These are phyloP conservation scores for Tetrahymena malaccensis DNA, from an alignment of 73 alveolate species.

Conservation along the genomic window DNA sequence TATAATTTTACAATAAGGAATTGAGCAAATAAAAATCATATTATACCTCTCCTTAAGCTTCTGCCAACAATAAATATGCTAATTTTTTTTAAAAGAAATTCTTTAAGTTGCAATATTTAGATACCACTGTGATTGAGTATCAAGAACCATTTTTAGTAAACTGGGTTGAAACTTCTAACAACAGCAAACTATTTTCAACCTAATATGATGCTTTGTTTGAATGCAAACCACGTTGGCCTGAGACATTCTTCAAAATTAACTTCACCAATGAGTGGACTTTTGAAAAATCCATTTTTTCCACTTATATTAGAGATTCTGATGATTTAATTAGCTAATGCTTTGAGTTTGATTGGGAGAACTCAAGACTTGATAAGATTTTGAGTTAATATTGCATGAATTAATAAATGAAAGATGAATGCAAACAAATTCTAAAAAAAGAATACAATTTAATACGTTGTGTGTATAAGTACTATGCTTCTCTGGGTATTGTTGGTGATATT, in stretches of 20 bases:
- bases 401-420: neutral
- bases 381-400: neutral
- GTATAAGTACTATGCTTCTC: slow-evolving; percentile 19
- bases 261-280: slow-evolving; percentile 40
- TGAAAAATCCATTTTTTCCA: slow-evolving; percentile 52
- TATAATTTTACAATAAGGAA: slow-evolving; percentile 20
- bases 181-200: slow-evolving; percentile 1
- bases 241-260: neutral
- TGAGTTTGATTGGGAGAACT: slow-evolving; percentile 77
- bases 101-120: slow-evolving; percentile 4
- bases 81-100: neutral
- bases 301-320: slow-evolving; percentile 57
- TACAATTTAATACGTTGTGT: neutral
- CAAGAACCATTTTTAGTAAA: slow-evolving; percentile 23
- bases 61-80: neutral
- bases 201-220: neutral
- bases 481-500: slow-evolving; percentile 1
- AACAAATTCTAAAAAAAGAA: neutral
- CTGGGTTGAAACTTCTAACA: slow-evolving; percentile 13
- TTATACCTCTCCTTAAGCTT: neutral
- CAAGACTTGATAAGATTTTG: neutral
- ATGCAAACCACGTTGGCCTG: slow-evolving; percentile 6
- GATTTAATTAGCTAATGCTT: slow-evolving; percentile 58
- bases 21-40: slow-evolving; percentile 1
- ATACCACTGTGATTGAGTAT: slow-evolving; percentile 14